Percentiles rank a stretch among this genome's conserved stretches.
Evolutionary conservation across 306 rosid species (phyloP).

Genomic region (Vicia sativa): DNA sequence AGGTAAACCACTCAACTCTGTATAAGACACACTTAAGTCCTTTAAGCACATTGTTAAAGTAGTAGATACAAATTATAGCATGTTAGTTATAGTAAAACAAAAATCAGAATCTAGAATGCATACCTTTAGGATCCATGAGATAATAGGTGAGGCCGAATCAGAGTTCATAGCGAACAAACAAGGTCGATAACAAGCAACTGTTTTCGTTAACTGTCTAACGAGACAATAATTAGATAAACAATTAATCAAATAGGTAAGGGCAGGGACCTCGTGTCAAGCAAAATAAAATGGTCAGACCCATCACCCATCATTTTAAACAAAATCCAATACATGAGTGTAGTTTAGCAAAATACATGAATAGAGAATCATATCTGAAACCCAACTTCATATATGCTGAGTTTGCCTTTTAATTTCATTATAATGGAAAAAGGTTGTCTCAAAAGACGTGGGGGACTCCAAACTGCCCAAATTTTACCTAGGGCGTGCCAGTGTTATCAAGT

Average conservation of each 20-base stretch:
- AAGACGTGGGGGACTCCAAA: too few relatives aligned
- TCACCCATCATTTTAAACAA: neutral
- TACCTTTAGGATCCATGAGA: too few relatives aligned
- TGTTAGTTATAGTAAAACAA: too few relatives aligned
- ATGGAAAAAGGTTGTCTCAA: neutral
- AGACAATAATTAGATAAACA: neutral
- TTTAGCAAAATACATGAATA: slow-evolving; percentile 7
- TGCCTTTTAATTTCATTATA: neutral
- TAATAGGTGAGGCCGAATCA: too few relatives aligned
- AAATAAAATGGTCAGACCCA: neutral
- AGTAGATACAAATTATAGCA: neutral
- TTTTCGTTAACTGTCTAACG: too few relatives aligned
- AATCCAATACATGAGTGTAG: neutral
- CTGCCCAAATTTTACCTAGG: too few relatives aligned
- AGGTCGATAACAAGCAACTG: too few relatives aligned
- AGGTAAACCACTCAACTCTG: slow-evolving; percentile 51
- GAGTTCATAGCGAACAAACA: too few relatives aligned
- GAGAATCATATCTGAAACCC: neutral
- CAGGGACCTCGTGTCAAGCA: neutral
- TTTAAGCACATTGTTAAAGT: neutral
- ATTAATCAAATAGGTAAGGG: neutral
- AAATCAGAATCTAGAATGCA: too few relatives aligned
- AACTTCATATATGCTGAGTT: neutral
- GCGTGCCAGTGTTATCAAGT: too few relatives aligned
- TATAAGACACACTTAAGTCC: neutral